Conservation (phyloP, 2,329 filamentous ascomycete species). For the Calonectria henricotiae region DNA sequence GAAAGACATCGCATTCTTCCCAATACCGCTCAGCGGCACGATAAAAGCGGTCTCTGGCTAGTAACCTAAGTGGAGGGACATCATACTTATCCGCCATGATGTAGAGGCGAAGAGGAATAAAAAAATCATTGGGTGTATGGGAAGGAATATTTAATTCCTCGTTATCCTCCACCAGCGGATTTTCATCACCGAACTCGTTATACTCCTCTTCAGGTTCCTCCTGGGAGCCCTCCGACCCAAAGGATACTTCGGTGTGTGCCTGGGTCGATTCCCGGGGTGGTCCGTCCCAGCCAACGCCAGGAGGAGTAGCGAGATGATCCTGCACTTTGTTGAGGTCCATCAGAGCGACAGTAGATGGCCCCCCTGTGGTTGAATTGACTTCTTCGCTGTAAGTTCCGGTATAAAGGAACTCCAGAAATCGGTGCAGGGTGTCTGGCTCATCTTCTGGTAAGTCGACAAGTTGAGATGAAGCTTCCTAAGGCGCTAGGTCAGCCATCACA, state of each 20-base stretch:
- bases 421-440: conserved; percentile 49
- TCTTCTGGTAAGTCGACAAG: conserved; percentile 53
- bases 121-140: conserved; percentile 28
- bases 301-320: conserved; percentile 24
- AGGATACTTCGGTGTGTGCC: neutral
- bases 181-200: conserved; percentile 28
- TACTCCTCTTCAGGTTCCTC: conserved; percentile 36
- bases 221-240: neutral
- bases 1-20: conserved; percentile 61
- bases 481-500: neutral
- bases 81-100: conserved; percentile 59
- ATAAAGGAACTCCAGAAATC: conserved; percentile 56
- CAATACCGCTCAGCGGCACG: conserved; percentile 40
- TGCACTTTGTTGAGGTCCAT: conserved; percentile 30
- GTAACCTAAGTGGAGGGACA: conserved; percentile 53
- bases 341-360: neutral
- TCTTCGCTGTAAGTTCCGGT: conserved; percentile 44
- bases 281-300: conserved; percentile 16
- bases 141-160: neutral
- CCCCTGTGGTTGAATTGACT: neutral
- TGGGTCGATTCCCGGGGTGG: too few relatives aligned
- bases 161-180: neutral
- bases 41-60: conserved; percentile 55
- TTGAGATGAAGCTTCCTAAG: conserved; percentile 42
- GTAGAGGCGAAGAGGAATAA: conserved; percentile 53